These are phyloP conservation scores for Plasmopara viticola DNA, from an alignment of 352 stramenopile genomes.

Conservation along the genomic window DNA sequence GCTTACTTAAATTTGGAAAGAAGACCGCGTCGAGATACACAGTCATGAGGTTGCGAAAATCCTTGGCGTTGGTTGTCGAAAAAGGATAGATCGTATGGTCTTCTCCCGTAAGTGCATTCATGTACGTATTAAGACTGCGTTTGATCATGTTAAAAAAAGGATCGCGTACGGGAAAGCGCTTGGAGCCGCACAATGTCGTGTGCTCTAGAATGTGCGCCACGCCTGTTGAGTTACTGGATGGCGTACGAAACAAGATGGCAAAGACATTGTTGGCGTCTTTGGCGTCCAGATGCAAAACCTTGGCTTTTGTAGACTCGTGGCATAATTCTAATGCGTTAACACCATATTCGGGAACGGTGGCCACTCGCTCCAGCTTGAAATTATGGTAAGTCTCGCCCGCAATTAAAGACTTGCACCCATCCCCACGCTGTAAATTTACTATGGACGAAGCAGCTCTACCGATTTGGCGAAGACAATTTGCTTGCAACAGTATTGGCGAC, in stretches of 20 bases:
- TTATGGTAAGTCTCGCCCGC: slow-evolving; percentile 70
- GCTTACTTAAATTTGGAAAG: slow-evolving; percentile 84
- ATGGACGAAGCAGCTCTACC: slow-evolving; percentile 2
- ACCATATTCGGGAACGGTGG: slow-evolving; percentile 73
- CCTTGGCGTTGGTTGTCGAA: slow-evolving; percentile 93
- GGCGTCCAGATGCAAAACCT: slow-evolving; percentile 80
- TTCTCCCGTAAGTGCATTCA: slow-evolving; percentile 99
- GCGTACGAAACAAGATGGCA: slow-evolving; percentile 96
- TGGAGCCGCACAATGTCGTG: slow-evolving; percentile 90
- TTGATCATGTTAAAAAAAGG: slow-evolving; percentile 99
- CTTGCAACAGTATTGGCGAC: slow-evolving; percentile 2
- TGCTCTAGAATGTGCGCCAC: slow-evolving; percentile 99
- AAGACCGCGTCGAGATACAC: slow-evolving; percentile 98
- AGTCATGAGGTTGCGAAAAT: slow-evolving; percentile 96
- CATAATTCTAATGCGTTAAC: slow-evolving; percentile 73
- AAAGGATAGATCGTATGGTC: slow-evolving; percentile 99
- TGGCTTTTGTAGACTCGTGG: slow-evolving; percentile 63
- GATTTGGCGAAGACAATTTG: slow-evolving; percentile 1
- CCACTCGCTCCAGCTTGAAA: slow-evolving; percentile 56
- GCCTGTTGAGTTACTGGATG: slow-evolving; percentile 93
- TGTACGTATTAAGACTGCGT: slow-evolving; percentile 97
- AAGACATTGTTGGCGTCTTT: slow-evolving; percentile 85
- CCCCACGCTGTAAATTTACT: slow-evolving; percentile 25
- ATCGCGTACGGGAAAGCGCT: slow-evolving; percentile 97
- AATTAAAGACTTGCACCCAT: slow-evolving; percentile 50